Evolutionary conservation across 371 early-diverging fungal species (phyloP), one percentile per base, ranked within the genome.

Genomic region (Saksenaea oblongispora): DNA sequence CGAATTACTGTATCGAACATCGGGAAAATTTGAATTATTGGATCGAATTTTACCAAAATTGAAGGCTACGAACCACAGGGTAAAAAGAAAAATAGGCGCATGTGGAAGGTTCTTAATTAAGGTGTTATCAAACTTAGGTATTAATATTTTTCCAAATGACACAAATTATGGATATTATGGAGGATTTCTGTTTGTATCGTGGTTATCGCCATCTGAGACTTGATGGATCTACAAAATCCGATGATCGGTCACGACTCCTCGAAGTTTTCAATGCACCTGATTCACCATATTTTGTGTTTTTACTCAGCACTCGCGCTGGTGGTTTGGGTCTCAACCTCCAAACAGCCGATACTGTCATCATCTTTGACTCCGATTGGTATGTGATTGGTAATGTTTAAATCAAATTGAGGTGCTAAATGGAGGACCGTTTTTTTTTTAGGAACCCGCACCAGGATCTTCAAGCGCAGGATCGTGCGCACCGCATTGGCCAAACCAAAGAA

Each of bases 141-240:
- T 82, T 99, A 57, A 96, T 99, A 68, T 99, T 99, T 73, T 98
- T 98, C 85, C 99, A 99, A 84, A 99, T 99, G 99, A 99, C 99
- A 0, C 85, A 89, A 64, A 92, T 99, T 67, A 93, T 99, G 92
- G 93, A 92, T 66, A 96, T 99, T 58, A 91, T 99, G 87, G 98
- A 96, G 66, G 97, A 99, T 72, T 99, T 92, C 74, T 80, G 96
- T 63, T 82, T 85, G 22, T 91, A 85, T 51, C 89, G 93, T 27
- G 88, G 88, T 0, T 91, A 86, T 70, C 81, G 84, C 42, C 95
- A 93, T 72, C 79, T 99, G 65, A 89, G 99, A 26, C 77, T 99
- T 28, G 99, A 99, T 75, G 99, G 99, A 26, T 89, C 91, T 24
- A 95, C 95, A 11, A 96, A 97, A 75, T 68, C 95, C 27, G 96